phyloP scores from a whole-genome alignment of 257 asterid species.

The Orobanche coerulescens region DNA sequence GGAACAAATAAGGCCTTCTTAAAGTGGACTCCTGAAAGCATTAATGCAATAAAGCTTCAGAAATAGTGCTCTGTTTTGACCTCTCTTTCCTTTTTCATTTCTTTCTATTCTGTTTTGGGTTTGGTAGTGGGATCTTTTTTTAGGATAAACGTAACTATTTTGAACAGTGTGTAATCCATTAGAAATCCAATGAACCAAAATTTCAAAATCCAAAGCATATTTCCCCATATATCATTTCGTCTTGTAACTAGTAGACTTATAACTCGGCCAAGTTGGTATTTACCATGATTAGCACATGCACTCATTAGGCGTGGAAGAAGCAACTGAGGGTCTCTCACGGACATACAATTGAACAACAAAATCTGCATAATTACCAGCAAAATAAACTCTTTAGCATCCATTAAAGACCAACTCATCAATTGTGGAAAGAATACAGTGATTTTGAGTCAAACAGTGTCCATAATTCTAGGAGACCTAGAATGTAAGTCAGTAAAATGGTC shows the following conservation, averaged over 20 bases:
- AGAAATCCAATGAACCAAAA: constrained; percentile 8
- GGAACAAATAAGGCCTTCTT: constrained; percentile 91
- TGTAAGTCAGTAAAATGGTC: no score
- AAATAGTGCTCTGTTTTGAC: neutral
- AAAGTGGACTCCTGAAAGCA: constrained; percentile 68
- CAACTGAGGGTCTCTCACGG: constrained; percentile 88
- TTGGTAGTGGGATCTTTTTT: neutral
- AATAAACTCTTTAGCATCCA: constrained; percentile 19
- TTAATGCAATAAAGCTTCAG: neutral
- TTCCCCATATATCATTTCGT: constrained; percentile 8
- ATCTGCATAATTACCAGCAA: constrained; percentile 51
- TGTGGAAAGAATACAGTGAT: neutral
- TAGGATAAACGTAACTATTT: neutral
- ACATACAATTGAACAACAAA: constrained; percentile 92
- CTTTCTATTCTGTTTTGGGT: neutral
- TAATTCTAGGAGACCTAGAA: no score
- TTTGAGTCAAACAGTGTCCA: neutral
- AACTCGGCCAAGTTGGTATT: constrained; percentile 24
- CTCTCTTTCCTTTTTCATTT: neutral
- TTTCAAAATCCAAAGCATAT: constrained; percentile 1
- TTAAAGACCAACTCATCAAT: neutral
- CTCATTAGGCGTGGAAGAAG: constrained; percentile 77
- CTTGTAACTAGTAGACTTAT: constrained; percentile 1
- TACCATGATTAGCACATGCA: constrained; percentile 80
- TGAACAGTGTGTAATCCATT: constrained; percentile 10